Base-by-base conservation (phyloP, 1,284 basidiomycete species). In the Fomes fomentarius region DNA sequence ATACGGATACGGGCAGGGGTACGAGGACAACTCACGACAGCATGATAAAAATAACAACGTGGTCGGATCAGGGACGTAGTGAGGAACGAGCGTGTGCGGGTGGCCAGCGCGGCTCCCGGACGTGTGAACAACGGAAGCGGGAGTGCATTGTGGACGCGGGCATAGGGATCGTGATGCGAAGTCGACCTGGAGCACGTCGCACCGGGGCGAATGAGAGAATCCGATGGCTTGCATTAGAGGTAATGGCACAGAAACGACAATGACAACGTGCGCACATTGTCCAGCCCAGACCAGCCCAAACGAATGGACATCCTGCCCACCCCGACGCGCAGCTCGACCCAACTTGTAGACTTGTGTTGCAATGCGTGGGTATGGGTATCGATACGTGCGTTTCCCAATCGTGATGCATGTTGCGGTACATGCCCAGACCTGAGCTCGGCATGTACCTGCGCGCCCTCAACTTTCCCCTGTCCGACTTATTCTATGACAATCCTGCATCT, bases 151-250 rank as follows among this genome's bases (percentile, higher is more conserved):
- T n/a, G n/a, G n/a, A n/a, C n/a, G n/a, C n/a, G n/a, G n/a, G n/a
- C n/a, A n/a, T n/a, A n/a, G n/a, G n/a, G n/a, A n/a, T n/a, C n/a
- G n/a, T n/a, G n/a, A n/a, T n/a, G n/a, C n/a, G n/a, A n/a, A n/a
- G n/a, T n/a, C n/a, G n/a, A 24, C 38, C 38, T 40, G 15, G 21
- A 11, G 19, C 9, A 46, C 47, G 19, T 21, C 42, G 53, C 37
- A 30, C 17, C 7, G 39, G 30, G 14, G 42, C 34, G 17, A 50
- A 47, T 30, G 41, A 47, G n/a, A 31, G 19, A 45, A 51, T 28
- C 44, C 51, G 54, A 57, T 34, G 49, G 48, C 53, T 56, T 58
- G 56, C 48, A 61, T 58, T 61, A 58, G 59, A 61, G 37, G 33
- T 54, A 57, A 56, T 48, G 53, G 54, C 49, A 56, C 28, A 37